Evolutionary conservation across 768 basidiomycete genomes (phyloP), one percentile per base, ranked within the genome.

Genomic region (Gyrodon lividus): DNA sequence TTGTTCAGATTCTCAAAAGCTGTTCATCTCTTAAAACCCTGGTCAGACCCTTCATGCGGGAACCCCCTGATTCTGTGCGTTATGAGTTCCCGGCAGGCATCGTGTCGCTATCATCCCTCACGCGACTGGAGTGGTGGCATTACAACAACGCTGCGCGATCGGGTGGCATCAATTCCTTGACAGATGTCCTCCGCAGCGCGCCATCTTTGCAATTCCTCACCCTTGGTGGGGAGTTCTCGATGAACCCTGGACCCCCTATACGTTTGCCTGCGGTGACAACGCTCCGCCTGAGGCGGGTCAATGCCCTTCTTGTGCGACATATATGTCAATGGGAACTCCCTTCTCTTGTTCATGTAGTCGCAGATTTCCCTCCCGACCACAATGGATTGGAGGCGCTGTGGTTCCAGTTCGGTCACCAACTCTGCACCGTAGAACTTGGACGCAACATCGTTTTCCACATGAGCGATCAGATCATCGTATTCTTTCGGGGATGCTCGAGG

Each of bases 121-220:
- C 76, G 39, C 79, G 84, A 23, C 74, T 88, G 26, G 84, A 87
- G 43, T 87, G 84, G 84, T 86, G 83, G 82, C 77, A 86, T 59
- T 64, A 79, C 56, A 70, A 65, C 53, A 63, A 67, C 63, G 84
- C 85, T 19, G 78, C 81, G 34, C 75, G 80, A 40, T 74, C 81
- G 16, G 84, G 84, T 2, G 86, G 85, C 6, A 81, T 87, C 53
- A 87, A 87, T 65, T 82, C 78, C 6, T 69, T 88, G 37, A 59
- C 62, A 2, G 67, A 76, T 46, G 80, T 84, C 52, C 74, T 88
- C 22, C 68, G 63, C 8, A 69, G 66, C 41, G 64, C 83, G 4
- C 83, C 86, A 6, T 80, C 78, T 51, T 60, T 87, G 43, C 72
- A 75, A 43, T 86, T 80, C 58, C 79, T 87, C 46, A 72, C 79